These are phyloP conservation scores for Verticillium albo-atrum DNA, from an alignment of 2,329 filamentous ascomycete genomes.

Conservation along the genomic window DNA sequence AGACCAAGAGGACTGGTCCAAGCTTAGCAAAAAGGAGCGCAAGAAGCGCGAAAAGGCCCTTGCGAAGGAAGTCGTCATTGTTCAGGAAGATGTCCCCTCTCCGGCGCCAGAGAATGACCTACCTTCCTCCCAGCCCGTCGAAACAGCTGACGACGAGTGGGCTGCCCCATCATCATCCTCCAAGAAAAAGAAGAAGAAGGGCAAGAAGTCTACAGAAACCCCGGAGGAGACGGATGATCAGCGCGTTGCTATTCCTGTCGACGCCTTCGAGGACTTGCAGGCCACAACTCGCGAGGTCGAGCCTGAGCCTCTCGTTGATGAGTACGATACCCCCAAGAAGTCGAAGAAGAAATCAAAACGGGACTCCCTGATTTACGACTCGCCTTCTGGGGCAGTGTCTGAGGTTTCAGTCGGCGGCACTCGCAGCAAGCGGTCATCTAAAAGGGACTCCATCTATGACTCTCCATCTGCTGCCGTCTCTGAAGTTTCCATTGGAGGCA, in stretches of 20 bases:
- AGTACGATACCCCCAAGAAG: slow-evolving; percentile 28
- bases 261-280: slow-evolving; percentile 22
- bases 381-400: slow-evolving; percentile 27
- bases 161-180: slow-evolving; percentile 19
- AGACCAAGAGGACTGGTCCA: slow-evolving; percentile 14
- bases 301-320: slow-evolving; percentile 19
- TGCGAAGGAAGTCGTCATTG: slow-evolving; percentile 20
- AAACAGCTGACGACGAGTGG: slow-evolving; percentile 16
- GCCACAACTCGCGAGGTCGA: slow-evolving; percentile 13
- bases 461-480: slow-evolving; percentile 28
- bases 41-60: slow-evolving; percentile 37
- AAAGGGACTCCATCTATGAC: slow-evolving; percentile 18
- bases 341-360: slow-evolving; percentile 24
- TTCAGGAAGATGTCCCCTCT: slow-evolving; percentile 17
- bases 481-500: slow-evolving; percentile 29
- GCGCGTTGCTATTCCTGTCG: slow-evolving; percentile 21
- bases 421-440: slow-evolving; percentile 22
- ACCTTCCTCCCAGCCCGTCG: slow-evolving; percentile 12
- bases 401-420: slow-evolving; percentile 29
- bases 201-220: slow-evolving; percentile 18
- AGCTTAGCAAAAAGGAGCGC: slow-evolving; percentile 28
- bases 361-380: slow-evolving; percentile 18
- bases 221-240: slow-evolving; percentile 16
- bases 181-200: slow-evolving; percentile 26
- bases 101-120: not conserved